Conservation (phyloP, 2,329 filamentous ascomycete species). For the Capronia coronata region DNA sequence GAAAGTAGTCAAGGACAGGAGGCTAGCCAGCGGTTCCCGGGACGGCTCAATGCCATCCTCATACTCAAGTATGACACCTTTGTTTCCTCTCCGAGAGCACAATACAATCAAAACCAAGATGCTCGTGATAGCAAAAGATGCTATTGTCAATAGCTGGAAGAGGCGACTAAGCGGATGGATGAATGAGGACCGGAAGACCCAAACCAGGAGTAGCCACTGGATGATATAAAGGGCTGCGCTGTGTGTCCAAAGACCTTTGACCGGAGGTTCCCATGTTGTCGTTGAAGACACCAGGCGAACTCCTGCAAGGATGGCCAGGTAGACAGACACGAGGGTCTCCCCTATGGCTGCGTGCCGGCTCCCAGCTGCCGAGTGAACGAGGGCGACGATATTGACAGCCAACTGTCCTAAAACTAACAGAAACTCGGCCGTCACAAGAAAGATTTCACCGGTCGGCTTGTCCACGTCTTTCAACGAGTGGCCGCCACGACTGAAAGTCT, state of each 20-base stretch:
- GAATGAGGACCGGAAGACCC: conserved; percentile 77
- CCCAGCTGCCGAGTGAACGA: conserved; percentile 1
- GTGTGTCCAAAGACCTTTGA: conserved; percentile 83
- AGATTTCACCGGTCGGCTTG: conserved; percentile 65
- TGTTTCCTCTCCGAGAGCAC: conserved; percentile 85
- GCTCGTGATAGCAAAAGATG: conserved; percentile 68
- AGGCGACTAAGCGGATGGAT: conserved; percentile 65
- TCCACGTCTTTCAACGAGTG: conserved; percentile 60
- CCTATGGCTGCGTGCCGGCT: conserved; percentile 33
- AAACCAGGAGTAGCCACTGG: conserved; percentile 70
- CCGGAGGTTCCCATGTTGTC: conserved; percentile 54
- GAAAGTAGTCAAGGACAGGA: conserved; percentile 83
- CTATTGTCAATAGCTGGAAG: conserved; percentile 59
- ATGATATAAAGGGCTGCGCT: conserved; percentile 75
- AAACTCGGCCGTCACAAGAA: conserved; percentile 67
- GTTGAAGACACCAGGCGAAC: conserved; percentile 62
- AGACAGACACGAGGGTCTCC: conserved; percentile 70
- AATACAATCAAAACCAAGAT: conserved; percentile 70
- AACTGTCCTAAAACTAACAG: conserved; percentile 66
- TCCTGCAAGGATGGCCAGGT: conserved; percentile 66
- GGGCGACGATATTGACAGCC: conserved; percentile 56
- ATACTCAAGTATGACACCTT: conserved; percentile 77
- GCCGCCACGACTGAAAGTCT: conserved; percentile 46
- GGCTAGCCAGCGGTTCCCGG: conserved; percentile 75
- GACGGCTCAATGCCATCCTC: conserved; percentile 84